These are phyloP conservation scores for Pichia sp. DNA, from an alignment of 1,139 yeast genomes.

Conservation along the genomic window DNA sequence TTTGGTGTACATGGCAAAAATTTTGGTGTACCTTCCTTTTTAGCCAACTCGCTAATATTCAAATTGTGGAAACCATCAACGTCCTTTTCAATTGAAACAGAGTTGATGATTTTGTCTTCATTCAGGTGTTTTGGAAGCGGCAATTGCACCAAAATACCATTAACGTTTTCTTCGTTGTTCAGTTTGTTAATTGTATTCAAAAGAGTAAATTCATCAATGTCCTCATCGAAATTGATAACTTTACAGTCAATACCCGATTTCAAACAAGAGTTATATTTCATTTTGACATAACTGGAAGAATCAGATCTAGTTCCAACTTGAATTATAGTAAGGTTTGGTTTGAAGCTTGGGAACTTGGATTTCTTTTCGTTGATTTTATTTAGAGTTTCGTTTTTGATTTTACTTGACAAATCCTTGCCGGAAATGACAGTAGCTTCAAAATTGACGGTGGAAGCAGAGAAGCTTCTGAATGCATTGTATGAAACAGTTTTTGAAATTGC, in stretches of 20 bases:
- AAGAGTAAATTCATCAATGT: slow-evolving; percentile 48
- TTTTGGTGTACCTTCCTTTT: slow-evolving; percentile 77
- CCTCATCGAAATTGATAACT: slow-evolving; percentile 59
- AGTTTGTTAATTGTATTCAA: slow-evolving; percentile 50
- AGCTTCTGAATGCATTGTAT: neutral
- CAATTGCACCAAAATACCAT: slow-evolving; percentile 86
- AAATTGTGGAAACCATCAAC: slow-evolving; percentile 93
- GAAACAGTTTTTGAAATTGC: slow-evolving; percentile 1
- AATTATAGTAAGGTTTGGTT: slow-evolving; percentile 72
- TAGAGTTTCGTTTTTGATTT: slow-evolving; percentile 19
- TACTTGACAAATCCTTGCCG: slow-evolving; percentile 23
- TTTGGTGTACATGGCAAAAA: slow-evolving; percentile 96
- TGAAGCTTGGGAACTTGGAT: slow-evolving; percentile 48
- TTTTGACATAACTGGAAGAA: slow-evolving; percentile 87
- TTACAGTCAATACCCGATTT: slow-evolving; percentile 75
- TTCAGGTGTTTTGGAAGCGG: slow-evolving; percentile 81
- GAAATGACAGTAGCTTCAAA: slow-evolving; percentile 23
- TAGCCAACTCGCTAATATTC: slow-evolving; percentile 88
- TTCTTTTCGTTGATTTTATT: slow-evolving; percentile 49
- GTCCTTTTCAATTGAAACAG: slow-evolving; percentile 70
- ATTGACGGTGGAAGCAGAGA: too few relatives aligned
- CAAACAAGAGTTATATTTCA: slow-evolving; percentile 88
- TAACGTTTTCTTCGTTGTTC: slow-evolving; percentile 62
- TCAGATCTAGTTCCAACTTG: slow-evolving; percentile 92
- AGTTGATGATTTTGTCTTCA: slow-evolving; percentile 69